phyloP scores from a whole-genome alignment of 306 rosid species.

The Vigna angularis region DNA sequence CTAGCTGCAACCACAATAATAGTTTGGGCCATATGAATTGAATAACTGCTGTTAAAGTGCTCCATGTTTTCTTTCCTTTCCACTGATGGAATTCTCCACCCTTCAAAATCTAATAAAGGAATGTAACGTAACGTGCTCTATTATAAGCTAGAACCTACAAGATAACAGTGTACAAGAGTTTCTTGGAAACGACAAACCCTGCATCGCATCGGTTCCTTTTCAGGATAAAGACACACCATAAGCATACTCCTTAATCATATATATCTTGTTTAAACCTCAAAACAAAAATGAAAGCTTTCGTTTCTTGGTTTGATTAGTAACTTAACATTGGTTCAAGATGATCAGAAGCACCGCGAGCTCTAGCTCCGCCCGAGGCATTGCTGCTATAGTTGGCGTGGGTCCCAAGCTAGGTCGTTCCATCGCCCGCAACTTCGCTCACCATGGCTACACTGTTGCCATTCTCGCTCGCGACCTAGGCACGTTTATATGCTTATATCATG shows the following conservation, averaged over 20 bases:
- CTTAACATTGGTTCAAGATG: background rate
- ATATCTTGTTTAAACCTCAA: background rate
- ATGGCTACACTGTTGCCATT: slow-evolving; percentile 14
- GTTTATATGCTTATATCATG: no score
- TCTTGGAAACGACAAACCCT: background rate
- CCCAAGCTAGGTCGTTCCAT: slow-evolving; percentile 12
- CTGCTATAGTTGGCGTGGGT: background rate
- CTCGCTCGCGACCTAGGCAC: slow-evolving; percentile 3
- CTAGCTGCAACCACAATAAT: no score
- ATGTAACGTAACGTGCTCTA: background rate
- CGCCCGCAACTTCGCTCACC: slow-evolving; percentile 12
- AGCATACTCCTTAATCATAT: no score
- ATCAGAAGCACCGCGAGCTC: background rate
- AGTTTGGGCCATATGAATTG: no score
- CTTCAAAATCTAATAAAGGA: background rate
- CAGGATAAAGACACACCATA: background rate
- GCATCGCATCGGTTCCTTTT: background rate
- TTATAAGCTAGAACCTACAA: background rate
- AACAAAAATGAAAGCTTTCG: no score
- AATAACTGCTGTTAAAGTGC: background rate
- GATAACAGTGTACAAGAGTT: no score
- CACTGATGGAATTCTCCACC: background rate
- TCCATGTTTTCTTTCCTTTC: background rate
- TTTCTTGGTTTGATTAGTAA: no score
- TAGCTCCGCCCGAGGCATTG: background rate